Evolutionary conservation across 805 yeast species (phyloP), one percentile per base, ranked within the genome.

Genomic region (Hanseniaspora mollemarum): DNA sequence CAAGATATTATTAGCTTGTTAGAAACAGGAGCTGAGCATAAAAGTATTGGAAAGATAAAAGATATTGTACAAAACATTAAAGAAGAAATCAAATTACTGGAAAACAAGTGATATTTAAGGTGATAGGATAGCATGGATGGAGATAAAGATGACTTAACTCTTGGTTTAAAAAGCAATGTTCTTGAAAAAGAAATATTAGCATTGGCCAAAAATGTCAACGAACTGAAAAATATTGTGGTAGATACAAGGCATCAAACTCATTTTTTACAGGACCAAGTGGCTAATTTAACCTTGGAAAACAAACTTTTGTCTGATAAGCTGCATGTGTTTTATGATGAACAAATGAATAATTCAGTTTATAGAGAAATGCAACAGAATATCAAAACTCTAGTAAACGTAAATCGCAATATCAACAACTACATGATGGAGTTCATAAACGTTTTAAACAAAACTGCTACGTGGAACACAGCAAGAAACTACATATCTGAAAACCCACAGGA

Each of bases 401-500:
- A 46, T 28, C 6, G 29, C 25, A 46, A 41, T 39, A 46, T 46
- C 19, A 40, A 46, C 15, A 39, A 39, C 19, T 46, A 46, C 24
- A 46, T 46, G 43, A 31, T 46, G 43, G 50, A 46, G 33, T 46
- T 46, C n/a, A 46, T 46, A 8, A 46, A 46, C 18, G 44, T 46
- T 16, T 16, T 46, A n/a, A 46, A 46, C 13, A 46, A 46, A 35
- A 46, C 41, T 2, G 41, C 33, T 18, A 46, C 43, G n/a, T 46
- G 50, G 50, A 46, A 46, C 18, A 13, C 32, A 18, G 50, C 50
- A n/a, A 29, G 50, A 13, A 39, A 46, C 32, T 46, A 46, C n/a
- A 46, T 46, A 13, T 21, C 28, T 6, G 43, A 46, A n/a, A 46
- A 46, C 32, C 38, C 50, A 5, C 50, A 46, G 19, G 50, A 46